Conservation (phyloP, 202 grass and related monocot genomes). For the Brachypodium distachyon region DNA sequence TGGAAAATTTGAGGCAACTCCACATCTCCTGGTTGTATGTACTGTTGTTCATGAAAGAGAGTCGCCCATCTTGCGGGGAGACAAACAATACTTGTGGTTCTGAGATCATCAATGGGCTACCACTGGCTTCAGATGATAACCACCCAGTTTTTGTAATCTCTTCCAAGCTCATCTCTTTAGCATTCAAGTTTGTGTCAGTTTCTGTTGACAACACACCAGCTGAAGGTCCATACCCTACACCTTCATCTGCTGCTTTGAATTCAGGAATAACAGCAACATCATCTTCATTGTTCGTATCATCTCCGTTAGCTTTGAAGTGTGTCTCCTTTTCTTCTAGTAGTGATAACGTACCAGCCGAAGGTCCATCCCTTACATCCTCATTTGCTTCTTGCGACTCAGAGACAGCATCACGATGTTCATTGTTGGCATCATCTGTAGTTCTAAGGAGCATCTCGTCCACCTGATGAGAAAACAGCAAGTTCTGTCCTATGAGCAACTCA, state of each 20-base stretch:
- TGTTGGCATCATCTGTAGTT: neutral
- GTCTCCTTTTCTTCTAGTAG: conserved; percentile 11
- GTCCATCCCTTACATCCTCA: neutral
- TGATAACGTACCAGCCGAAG: conserved; percentile 15
- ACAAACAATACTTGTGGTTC: conserved; percentile 51
- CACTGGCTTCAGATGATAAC: conserved; percentile 22
- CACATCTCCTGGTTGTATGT: conserved; percentile 18
- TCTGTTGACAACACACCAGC: neutral
- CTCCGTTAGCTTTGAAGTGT: neutral
- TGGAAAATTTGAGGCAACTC: conserved; percentile 23
- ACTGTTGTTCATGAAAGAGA: conserved; percentile 40
- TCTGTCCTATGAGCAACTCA: conserved; percentile 20
- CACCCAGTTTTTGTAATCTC: conserved; percentile 1
- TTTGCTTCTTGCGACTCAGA: conserved; percentile 1
- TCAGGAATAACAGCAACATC: conserved; percentile 5
- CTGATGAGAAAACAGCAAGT: neutral
- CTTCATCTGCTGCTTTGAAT: neutral
- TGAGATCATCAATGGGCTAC: neutral
- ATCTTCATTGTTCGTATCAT: neutral
- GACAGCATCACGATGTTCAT: conserved; percentile 1
- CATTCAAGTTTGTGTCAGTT: conserved; percentile 8
- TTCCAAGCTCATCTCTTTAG: conserved; percentile 7
- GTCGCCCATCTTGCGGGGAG: conserved; percentile 46
- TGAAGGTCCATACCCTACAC: conserved; percentile 1
- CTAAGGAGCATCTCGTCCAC: conserved; percentile 20